Conservation (phyloP, 23 red algal species). For the Gracilaria domingensis region DNA sequence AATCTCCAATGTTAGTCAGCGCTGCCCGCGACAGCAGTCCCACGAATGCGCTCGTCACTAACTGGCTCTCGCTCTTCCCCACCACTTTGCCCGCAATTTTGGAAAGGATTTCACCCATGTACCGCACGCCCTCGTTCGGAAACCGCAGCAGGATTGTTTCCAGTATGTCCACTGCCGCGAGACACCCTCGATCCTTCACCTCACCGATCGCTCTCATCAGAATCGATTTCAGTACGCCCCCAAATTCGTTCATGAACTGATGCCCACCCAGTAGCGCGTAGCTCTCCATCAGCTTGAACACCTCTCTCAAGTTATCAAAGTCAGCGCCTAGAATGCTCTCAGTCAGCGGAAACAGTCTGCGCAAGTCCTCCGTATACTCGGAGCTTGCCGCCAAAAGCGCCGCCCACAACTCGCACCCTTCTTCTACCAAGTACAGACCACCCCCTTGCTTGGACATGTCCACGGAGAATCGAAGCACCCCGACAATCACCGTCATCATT, state of each 20-base stretch:
- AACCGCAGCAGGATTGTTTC: conserved; percentile 43
- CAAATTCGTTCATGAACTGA: conserved; percentile 62
- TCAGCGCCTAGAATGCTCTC: conserved; percentile 47
- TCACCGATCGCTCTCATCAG: conserved; percentile 26
- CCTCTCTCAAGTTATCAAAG: conserved; percentile 60
- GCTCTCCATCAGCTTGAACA: conserved; percentile 59
- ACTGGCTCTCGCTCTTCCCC: conserved; percentile 43
- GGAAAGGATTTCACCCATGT: conserved; percentile 27
- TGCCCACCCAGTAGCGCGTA: conserved; percentile 76
- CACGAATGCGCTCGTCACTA: conserved; percentile 49
- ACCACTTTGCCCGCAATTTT: conserved; percentile 20
- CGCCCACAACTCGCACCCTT: conserved; percentile 74
- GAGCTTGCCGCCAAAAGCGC: conserved; percentile 31
- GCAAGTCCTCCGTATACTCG: conserved; percentile 60
- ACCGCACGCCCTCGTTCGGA: conserved; percentile 50
- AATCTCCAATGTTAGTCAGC: conserved; percentile 43
- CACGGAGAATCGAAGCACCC: conserved; percentile 39
- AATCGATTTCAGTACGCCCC: conserved; percentile 1
- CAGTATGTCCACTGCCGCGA: conserved; percentile 69
- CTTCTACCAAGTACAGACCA: conserved; percentile 74
- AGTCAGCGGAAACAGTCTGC: conserved; percentile 33
- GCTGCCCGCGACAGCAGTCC: conserved; percentile 49
- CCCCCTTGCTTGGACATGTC: conserved; percentile 38
- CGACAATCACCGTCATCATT: conserved; percentile 14
- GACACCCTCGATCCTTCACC: conserved; percentile 71